Percentiles rank a stretch among this genome's conserved stretches.
Evolutionary conservation across 768 basidiomycete species (phyloP).

Genomic region (Podaxis carcinomalis): DNA sequence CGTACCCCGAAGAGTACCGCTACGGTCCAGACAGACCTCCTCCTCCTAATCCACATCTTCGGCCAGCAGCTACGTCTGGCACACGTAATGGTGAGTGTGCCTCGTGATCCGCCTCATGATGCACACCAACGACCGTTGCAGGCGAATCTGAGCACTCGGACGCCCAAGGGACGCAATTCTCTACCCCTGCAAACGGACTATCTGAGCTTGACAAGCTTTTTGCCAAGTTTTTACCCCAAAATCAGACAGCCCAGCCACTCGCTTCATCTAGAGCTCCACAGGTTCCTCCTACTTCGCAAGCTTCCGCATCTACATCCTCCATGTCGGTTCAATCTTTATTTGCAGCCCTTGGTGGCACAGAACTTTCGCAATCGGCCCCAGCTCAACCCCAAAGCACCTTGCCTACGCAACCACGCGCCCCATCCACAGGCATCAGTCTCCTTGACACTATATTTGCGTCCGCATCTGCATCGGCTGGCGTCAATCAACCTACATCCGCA

Average conservation of each 20-base stretch:
- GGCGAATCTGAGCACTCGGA: slow-evolving; percentile 11
- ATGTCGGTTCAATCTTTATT: slow-evolving; percentile 48
- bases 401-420: slow-evolving; percentile 22
- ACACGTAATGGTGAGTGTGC: neutral
- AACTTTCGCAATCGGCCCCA: slow-evolving; percentile 10
- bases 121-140: neutral
- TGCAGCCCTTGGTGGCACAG: slow-evolving; percentile 27
- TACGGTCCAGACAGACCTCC: slow-evolving; percentile 67
- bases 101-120: neutral
- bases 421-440: slow-evolving; percentile 50
- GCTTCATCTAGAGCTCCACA: slow-evolving; percentile 21
- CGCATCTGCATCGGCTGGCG: slow-evolving; percentile 24
- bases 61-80: slow-evolving; percentile 14
- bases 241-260: slow-evolving; percentile 19
- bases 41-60: slow-evolving; percentile 39
- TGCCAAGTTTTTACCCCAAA: slow-evolving; percentile 30
- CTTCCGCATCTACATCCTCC: slow-evolving; percentile 30
- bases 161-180: slow-evolving; percentile 4
- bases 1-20: slow-evolving; percentile 69
- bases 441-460: slow-evolving; percentile 75
- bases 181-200: slow-evolving; percentile 4
- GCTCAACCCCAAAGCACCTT: slow-evolving; percentile 8
- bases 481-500: neutral
- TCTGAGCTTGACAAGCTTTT: slow-evolving; percentile 48
- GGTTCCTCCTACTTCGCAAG: slow-evolving; percentile 12